Conservation (phyloP, 192 early-diverging fungal species). For the Coemansia umbellata region DNA sequence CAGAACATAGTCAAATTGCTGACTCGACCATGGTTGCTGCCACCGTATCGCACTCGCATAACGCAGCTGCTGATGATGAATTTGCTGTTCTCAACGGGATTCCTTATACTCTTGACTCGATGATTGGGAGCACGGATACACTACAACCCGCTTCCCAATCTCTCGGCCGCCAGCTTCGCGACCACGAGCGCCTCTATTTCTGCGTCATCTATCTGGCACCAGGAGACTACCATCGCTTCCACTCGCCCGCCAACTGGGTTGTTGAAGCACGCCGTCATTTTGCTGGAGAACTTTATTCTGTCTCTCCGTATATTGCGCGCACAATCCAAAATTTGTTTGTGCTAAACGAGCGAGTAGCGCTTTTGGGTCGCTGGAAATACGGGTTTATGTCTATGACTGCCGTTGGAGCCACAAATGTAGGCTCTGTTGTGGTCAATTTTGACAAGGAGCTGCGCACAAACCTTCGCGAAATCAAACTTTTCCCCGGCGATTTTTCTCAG, state of each 20-base stretch:
- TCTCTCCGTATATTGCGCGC: constrained; percentile 87
- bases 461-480: constrained; percentile 50
- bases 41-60: constrained; percentile 52
- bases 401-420: constrained; percentile 98
- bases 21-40: constrained; percentile 45
- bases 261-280: constrained; percentile 88
- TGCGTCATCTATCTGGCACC: constrained; percentile 95
- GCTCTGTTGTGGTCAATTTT: constrained; percentile 92
- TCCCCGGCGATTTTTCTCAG: constrained; percentile 74
- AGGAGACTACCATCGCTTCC: constrained; percentile 99
- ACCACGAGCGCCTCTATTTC: constrained; percentile 79
- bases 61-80: constrained; percentile 70
- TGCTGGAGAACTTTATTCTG: constrained; percentile 92
- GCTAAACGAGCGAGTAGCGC: constrained; percentile 92
- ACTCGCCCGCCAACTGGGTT: constrained; percentile 94
- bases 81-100: constrained; percentile 89
- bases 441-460: constrained; percentile 79
- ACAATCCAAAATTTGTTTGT: constrained; percentile 88
- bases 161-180: constrained; percentile 47
- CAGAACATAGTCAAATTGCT: constrained; percentile 24
- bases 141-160: constrained; percentile 27
- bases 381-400: constrained; percentile 97
- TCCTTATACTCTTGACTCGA: constrained; percentile 70
- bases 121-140: constrained; percentile 59
- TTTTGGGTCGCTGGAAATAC: constrained; percentile 88